Base-by-base conservation (phyloP, 495 filamentous ascomycete species). In the Hypoxylon trugodes region DNA sequence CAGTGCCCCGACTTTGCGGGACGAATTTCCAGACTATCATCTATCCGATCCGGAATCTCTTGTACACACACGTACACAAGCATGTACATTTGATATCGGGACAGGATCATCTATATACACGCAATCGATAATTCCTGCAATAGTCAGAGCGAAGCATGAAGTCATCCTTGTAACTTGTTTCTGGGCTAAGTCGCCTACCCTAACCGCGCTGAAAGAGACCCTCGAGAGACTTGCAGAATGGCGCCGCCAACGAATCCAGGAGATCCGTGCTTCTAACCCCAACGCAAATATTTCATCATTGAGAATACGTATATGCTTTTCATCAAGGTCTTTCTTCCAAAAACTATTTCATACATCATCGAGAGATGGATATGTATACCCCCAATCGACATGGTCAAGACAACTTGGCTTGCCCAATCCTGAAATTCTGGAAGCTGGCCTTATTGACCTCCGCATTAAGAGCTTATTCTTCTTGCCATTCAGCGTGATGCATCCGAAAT, bases 401-500 rank as follows among this genome's bases (percentile, higher is more conserved):
- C 79, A 76, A 43, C 74, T 92, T 1, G 87, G 88, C 6, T 74
- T 92, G 6, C 90, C 89, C 0, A 41, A 71, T 0, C 71, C 76
- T 26, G 69, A 74, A 1, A 71, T 84, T 8, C 72, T 92, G 15
- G 66, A 73, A 21, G 74, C 71, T 3, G 67, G 55, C 4, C 85
- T 82, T 9, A 79, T 93, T 9, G 82, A 90, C 35, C 57, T 93
- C 24, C 69, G 77, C 2, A 82, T 90, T 38, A 90, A 89, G 74
- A 89, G 83, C 69, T 74, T 90, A 26, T 93, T 92, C 72, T 81
- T 90, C 49, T 74, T 83, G 3, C 90, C 90, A 2, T 87, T 93
- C 66, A 89, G 87, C 52, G 85, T 92, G 1, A 87, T 92, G 81
- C 90, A 92, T 65, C 85, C 88, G 2, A 93, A 93, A 68, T 91